Evolutionary conservation across 257 asterid genomes (phyloP).

Genomic region (Solanum pinnatisectum): DNA sequence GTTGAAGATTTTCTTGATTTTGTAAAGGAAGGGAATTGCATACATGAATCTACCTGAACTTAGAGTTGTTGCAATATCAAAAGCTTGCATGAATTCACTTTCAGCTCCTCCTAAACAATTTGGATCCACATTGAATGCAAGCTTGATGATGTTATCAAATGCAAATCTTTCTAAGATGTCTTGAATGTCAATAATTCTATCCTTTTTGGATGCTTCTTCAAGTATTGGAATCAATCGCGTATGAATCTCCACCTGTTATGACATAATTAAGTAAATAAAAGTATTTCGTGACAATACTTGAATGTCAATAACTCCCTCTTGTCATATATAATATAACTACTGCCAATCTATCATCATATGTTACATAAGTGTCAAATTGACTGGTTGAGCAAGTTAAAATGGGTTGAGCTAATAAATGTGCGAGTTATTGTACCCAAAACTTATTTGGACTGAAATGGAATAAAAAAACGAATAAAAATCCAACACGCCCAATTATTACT

Average conservation of each 20-base stretch:
- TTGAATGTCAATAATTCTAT: slow-evolving; percentile 45
- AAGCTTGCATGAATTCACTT: slow-evolving; percentile 72
- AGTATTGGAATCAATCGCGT: slow-evolving; percentile 50
- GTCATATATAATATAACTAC: too few relatives aligned
- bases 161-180: slow-evolving; percentile 73
- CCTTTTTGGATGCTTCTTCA: slow-evolving; percentile 13
- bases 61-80: slow-evolving; percentile 67
- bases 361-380: too few relatives aligned
- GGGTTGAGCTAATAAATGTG: too few relatives aligned
- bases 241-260: slow-evolving; percentile 24
- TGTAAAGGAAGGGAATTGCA: slow-evolving; percentile 31
- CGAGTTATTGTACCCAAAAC: too few relatives aligned
- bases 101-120: slow-evolving; percentile 65
- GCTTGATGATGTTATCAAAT: slow-evolving; percentile 68
- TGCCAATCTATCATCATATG: too few relatives aligned
- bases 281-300: neutral
- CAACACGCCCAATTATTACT: too few relatives aligned
- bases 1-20: slow-evolving; percentile 40
- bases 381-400: too few relatives aligned
- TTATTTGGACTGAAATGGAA: too few relatives aligned
- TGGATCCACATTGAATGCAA: slow-evolving; percentile 73
- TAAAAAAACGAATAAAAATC: too few relatives aligned
- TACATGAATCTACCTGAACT: slow-evolving; percentile 73
- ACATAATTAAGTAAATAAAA: neutral
- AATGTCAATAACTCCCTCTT: too few relatives aligned